Evolutionary conservation across 345 rosid species (phyloP).

Genomic region (Raphanus sativus): DNA sequence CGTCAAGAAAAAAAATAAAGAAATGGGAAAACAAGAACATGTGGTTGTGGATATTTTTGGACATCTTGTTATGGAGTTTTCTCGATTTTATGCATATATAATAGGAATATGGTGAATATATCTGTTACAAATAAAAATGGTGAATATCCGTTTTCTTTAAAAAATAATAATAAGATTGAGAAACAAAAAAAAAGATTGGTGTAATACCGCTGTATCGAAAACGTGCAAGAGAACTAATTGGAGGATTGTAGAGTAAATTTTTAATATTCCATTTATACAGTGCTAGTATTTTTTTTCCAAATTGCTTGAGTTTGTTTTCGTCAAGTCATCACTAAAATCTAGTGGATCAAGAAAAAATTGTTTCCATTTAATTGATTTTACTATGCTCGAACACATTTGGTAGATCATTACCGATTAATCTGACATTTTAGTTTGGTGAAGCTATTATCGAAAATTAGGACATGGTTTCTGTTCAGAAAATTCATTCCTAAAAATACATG

Average conservation of each 20-base stretch:
- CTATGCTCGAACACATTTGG: background rate
- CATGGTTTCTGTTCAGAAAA: background rate
- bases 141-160: background rate
- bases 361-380: background rate
- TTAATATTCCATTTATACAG: background rate
- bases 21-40: background rate
- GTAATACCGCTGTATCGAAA: background rate
- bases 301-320: background rate
- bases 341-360: constrained; percentile 1
- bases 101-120: background rate
- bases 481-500: background rate
- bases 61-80: background rate
- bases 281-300: background rate
- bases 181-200: background rate
- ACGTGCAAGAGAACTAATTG: constrained; percentile 19
- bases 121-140: no score
- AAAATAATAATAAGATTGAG: no score
- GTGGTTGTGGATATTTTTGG: constrained; percentile 7
- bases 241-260: background rate
- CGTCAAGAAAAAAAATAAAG: background rate
- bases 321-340: background rate
- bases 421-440: constrained; percentile 1
- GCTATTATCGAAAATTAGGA: background rate
- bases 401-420: background rate
- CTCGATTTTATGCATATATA: background rate